A percentile compares a stretch with the other conserved stretches of the same genome.
phyloP scores from a whole-genome alignment of 2,329 filamentous ascomycete genomes.

The Daldinia sp. region DNA sequence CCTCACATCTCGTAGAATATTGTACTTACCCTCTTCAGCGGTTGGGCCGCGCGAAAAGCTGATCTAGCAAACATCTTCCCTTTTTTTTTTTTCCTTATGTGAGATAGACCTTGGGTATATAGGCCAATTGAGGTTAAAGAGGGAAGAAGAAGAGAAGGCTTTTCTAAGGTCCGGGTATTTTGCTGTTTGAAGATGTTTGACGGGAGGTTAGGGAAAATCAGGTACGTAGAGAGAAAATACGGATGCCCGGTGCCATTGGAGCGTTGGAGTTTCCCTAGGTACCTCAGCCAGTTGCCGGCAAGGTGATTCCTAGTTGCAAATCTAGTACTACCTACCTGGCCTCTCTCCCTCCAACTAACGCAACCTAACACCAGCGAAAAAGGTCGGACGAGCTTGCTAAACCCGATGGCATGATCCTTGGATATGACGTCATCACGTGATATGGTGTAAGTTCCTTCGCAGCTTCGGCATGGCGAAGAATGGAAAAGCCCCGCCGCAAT shows the following conservation, averaged over 20 bases:
- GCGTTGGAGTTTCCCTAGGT: neutral
- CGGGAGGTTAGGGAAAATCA: slow-evolving; percentile 1
- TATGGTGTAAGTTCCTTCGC: slow-evolving; percentile 26
- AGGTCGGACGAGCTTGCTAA: slow-evolving; percentile 34
- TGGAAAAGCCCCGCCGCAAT: no score
- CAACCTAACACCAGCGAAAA: neutral
- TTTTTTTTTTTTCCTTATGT: neutral
- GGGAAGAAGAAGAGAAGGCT: slow-evolving; percentile 4
- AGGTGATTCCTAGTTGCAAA: neutral
- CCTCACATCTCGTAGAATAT: neutral
- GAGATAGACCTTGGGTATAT: neutral
- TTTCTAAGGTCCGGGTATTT: slow-evolving; percentile 10
- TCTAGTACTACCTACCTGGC: neutral
- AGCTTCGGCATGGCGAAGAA: slow-evolving; percentile 16
- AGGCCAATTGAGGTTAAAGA: slow-evolving; percentile 28
- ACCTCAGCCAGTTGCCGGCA: neutral
- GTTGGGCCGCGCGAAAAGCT: slow-evolving; percentile 65
- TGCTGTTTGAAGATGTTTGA: neutral
- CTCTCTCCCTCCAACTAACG: neutral
- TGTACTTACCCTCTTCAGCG: slow-evolving; percentile 66
- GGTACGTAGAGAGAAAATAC: neutral
- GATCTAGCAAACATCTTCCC: slow-evolving; percentile 69
- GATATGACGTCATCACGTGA: slow-evolving; percentile 44
- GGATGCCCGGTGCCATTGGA: neutral
- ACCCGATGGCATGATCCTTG: slow-evolving; percentile 32